Evolutionary conservation across 1,284 basidiomycete species (phyloP), one percentile per base, ranked within the genome.

Genomic region (Volvariella surrecta): DNA sequence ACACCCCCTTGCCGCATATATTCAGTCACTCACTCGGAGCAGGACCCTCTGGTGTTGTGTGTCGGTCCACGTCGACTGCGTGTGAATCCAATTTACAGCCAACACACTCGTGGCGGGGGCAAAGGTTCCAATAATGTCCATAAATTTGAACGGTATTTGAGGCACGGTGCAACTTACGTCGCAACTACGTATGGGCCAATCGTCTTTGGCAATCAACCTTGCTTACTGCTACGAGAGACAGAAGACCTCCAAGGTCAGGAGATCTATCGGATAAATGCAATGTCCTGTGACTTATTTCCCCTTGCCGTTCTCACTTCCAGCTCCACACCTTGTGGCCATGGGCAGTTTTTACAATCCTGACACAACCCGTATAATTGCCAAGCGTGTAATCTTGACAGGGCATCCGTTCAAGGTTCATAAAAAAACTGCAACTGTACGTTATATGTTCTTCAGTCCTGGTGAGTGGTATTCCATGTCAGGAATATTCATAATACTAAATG

Each of bases 321-420:
- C 79, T 19, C 89, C 89, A 18, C 68, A 86, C 40, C 78, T 99
- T 11, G 91, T 99, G 43, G 94, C 90, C 4, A 90, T 78, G 70
- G 96, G 96, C 16, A 81, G 80, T 18, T 89, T 97, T 67, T 62
- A 92, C 51, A 85, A 85, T 51, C 79, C 93, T 1, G 92, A 96
- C 60, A 91, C 95, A 11, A 93, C 89, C 0, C 79, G 96, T 4
- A 78, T 98, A 61, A 78, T 95, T 48, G 84, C 91, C 39, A 99
- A 99, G 63, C 82, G 94, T 16, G 81, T 96, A 59, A 74, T 98
- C 47, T 74, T 99, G 20, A 93, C 93, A 1, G 95, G 95, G 0
- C 93, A 97, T 62, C 95, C 95, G 0, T 92, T 91, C 81, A 96
- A 95, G 60, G 84, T 98, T 3, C 95, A 99, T 72, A 94, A 94